phyloP scores from a whole-genome alignment of 2,329 filamentous ascomycete species.

The Lasiodiplodia sp. region DNA sequence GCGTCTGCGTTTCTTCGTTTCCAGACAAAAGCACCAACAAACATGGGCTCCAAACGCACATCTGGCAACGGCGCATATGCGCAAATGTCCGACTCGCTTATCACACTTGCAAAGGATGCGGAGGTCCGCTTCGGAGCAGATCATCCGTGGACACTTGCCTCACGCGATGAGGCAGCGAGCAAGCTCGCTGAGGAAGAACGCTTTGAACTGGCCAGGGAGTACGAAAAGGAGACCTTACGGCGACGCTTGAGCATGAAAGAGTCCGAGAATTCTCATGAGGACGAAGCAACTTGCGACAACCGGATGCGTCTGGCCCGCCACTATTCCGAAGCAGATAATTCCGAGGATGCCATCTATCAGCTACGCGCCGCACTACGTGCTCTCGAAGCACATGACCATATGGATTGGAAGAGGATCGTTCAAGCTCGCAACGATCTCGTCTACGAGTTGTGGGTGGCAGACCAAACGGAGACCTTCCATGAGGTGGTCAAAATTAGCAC shows the following conservation, averaged over 20 bases:
- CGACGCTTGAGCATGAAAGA: neutral
- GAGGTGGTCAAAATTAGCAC: neutral
- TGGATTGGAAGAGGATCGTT: neutral
- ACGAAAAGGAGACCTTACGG: neutral
- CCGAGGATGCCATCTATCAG: neutral
- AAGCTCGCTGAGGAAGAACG: neutral
- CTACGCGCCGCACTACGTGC: neutral
- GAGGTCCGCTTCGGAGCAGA: neutral
- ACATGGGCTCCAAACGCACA: neutral
- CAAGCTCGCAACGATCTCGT: neutral
- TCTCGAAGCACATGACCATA: neutral
- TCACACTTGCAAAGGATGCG: neutral
- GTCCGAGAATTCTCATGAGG: neutral
- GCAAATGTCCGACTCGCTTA: neutral
- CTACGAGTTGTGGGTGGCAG: neutral
- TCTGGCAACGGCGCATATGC: neutral
- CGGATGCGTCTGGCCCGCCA: neutral
- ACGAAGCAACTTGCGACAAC: neutral
- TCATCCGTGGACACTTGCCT: neutral
- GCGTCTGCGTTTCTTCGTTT: neutral
- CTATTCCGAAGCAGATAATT: neutral
- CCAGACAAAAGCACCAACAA: neutral
- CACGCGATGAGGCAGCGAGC: neutral
- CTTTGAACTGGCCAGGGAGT: neutral
- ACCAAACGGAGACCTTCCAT: neutral